Conservation (phyloP, 2,329 filamentous ascomycete species). For the Clonostachys rosea region DNA sequence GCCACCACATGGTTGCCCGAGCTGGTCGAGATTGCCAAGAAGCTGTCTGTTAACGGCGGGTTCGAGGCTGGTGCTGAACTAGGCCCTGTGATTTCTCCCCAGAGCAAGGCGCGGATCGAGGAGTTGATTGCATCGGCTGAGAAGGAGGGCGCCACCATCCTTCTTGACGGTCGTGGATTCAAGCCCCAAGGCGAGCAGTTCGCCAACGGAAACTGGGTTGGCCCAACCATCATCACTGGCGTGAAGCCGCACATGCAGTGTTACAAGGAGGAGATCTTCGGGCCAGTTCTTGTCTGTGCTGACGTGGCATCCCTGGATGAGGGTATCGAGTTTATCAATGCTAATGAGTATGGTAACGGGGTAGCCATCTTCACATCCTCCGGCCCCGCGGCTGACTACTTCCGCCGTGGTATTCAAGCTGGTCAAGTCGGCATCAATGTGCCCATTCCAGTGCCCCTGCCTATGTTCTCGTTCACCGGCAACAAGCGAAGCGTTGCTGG, state of each 20-base stretch:
- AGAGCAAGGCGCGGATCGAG: constrained; percentile 69
- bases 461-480: constrained; percentile 60
- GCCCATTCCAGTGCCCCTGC: constrained; percentile 62
- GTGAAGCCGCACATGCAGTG: constrained; percentile 45
- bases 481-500: constrained; percentile 83
- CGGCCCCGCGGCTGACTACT: constrained; percentile 68
- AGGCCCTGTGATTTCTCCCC: constrained; percentile 68
- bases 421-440: constrained; percentile 77
- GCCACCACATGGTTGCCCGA: constrained; percentile 71
- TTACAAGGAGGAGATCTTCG: constrained; percentile 83
- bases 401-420: constrained; percentile 70
- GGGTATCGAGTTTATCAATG: constrained; percentile 76
- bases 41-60: constrained; percentile 64
- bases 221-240: constrained; percentile 42
- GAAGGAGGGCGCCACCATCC: constrained; percentile 40
- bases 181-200: constrained; percentile 59
- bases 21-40: constrained; percentile 65
- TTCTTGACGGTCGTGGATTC: constrained; percentile 67
- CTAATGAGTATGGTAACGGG: constrained; percentile 83
- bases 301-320: constrained; percentile 77
- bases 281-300: constrained; percentile 76
- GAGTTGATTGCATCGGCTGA: constrained; percentile 48
- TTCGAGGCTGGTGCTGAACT: constrained; percentile 71
- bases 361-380: constrained; percentile 79
- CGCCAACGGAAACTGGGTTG: constrained; percentile 74